These are phyloP conservation scores for Lonicera japonica DNA, from an alignment of 129 eudicot species.

Conservation along the genomic window DNA sequence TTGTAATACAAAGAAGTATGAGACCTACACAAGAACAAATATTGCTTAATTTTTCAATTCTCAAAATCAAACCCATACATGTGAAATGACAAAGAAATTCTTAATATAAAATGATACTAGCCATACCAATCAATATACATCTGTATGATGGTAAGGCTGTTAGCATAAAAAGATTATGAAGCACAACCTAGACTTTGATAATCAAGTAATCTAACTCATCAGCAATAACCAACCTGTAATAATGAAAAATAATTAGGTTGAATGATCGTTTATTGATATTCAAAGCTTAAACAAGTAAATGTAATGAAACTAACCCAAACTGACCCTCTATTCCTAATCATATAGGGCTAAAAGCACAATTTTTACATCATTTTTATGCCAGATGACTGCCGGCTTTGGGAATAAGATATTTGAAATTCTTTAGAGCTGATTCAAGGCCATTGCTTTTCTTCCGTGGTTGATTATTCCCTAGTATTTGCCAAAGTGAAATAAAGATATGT, in stretches of 20 bases:
- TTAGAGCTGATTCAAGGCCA: constrained; percentile 44
- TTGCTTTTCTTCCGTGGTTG: constrained; percentile 46
- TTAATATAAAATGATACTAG: not conserved
- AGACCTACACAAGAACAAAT: not conserved
- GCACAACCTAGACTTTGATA: constrained; percentile 85
- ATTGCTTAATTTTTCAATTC: not conserved
- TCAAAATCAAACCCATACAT: not conserved
- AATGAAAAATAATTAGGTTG: too few relatives aligned
- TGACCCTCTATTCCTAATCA: too few relatives aligned
- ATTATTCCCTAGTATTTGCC: constrained; percentile 55
- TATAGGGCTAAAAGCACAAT: not conserved
- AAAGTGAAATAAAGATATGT: constrained; percentile 3
- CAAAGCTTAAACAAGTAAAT: constrained; percentile 67
- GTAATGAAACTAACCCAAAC: constrained; percentile 54
- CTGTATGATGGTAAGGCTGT: constrained; percentile 75
- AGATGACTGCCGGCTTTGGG: constrained; percentile 45
- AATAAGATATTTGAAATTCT: constrained; percentile 59
- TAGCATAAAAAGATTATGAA: constrained; percentile 92
- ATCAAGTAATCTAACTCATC: too few relatives aligned
- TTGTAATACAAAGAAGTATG: constrained; percentile 12
- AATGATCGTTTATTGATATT: too few relatives aligned
- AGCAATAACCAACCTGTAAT: too few relatives aligned
- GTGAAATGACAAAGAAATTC: not conserved
- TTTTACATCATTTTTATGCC: constrained; percentile 69
- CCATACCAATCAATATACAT: constrained; percentile 65